Conservation (phyloP, 2,329 filamentous ascomycete species). For the Hysterium pulicare region DNA sequence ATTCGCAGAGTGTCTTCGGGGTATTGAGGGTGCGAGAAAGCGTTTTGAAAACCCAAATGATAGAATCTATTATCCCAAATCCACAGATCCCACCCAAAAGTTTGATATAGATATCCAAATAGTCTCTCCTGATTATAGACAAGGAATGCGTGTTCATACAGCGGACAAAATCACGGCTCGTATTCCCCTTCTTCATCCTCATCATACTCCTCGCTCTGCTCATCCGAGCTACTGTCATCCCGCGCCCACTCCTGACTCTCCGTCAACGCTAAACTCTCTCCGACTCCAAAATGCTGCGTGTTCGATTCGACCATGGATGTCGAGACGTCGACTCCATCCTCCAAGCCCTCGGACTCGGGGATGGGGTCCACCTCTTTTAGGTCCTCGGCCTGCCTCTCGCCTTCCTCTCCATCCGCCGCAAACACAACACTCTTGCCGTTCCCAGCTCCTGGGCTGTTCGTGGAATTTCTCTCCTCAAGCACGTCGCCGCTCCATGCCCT, state of each 20-base stretch:
- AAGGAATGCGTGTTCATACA: too few species aligned
- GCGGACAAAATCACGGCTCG: too few species aligned
- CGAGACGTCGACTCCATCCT: slow-evolving; percentile 9
- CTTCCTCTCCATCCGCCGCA: slow-evolving; percentile 16
- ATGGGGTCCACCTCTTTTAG: slow-evolving; percentile 31
- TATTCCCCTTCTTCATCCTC: slow-evolving; percentile 36
- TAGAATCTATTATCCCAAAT: too few species aligned
- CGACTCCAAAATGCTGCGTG: slow-evolving; percentile 13
- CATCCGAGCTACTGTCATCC: slow-evolving; percentile 16
- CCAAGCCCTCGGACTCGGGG: slow-evolving; percentile 21
- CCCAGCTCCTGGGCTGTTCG: slow-evolving; percentile 20
- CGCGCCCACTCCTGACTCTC: slow-evolving; percentile 38
- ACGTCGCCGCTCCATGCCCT: slow-evolving; percentile 91
- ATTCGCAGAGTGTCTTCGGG: too few species aligned
- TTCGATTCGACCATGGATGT: slow-evolving; percentile 7
- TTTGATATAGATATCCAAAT: too few species aligned
- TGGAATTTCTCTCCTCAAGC: slow-evolving; percentile 51
- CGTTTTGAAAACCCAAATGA: too few species aligned
- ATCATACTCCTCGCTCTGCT: slow-evolving; percentile 35
- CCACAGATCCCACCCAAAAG: too few species aligned
- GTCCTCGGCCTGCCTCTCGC: slow-evolving; percentile 11
- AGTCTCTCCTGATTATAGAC: too few species aligned
- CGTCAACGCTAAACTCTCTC: slow-evolving; percentile 21
- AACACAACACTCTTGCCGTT: slow-evolving; percentile 25
- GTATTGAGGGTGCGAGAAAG: too few species aligned